Evolutionary conservation across 768 basidiomycete species (phyloP).

Genomic region (Daedaleopsis sinensis): DNA sequence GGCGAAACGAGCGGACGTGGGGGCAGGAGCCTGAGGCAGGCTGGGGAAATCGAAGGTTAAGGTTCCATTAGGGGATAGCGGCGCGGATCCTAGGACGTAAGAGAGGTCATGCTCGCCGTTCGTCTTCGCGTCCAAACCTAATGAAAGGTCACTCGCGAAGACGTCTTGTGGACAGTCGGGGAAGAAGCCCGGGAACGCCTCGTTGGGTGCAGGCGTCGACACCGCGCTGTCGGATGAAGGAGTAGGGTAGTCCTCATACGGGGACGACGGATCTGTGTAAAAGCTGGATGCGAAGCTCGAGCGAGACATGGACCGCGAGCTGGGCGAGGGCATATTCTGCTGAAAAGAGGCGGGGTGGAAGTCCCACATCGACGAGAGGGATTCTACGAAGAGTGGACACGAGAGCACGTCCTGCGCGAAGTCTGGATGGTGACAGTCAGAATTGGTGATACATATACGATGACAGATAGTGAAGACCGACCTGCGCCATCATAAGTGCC

Average conservation of each 20-base stretch:
- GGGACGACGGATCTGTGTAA: slow-evolving; percentile 8
- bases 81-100: slow-evolving; percentile 22
- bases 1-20: neutral
- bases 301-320: slow-evolving; percentile 20
- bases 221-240: slow-evolving; percentile 20
- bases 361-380: neutral
- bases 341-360: slow-evolving; percentile 2
- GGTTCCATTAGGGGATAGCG: slow-evolving; percentile 9
- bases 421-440: neutral
- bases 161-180: slow-evolving; percentile 6
- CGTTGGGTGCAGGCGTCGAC: slow-evolving; percentile 19
- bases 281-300: slow-evolving; percentile 18
- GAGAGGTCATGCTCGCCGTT: slow-evolving; percentile 4
- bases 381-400: neutral
- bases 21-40: neutral
- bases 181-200: slow-evolving; percentile 9
- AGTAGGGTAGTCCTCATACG: slow-evolving; percentile 13
- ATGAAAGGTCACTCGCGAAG: slow-evolving; percentile 4
- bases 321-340: slow-evolving; percentile 12
- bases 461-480: neutral
- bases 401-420: neutral
- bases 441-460: neutral
- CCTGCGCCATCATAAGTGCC: slow-evolving; percentile 2
- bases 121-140: slow-evolving; percentile 11
- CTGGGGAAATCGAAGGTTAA: slow-evolving; percentile 5